These are phyloP conservation scores for Butyriboletus loyo DNA, from an alignment of 768 basidiomycete genomes.

Conservation along the genomic window DNA sequence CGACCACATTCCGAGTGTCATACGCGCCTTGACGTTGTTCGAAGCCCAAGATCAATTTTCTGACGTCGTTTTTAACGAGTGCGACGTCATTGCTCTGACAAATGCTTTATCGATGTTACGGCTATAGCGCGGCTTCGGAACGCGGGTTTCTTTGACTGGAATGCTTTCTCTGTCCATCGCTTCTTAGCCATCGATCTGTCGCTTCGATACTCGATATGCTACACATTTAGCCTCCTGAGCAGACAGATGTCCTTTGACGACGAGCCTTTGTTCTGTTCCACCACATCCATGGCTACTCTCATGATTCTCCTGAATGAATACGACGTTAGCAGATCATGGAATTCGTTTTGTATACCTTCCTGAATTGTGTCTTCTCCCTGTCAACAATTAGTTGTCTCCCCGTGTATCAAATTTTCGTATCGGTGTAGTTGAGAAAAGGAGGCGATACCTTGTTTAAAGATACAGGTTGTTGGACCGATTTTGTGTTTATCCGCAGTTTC, in stretches of 20 bases:
- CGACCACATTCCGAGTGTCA: slow-evolving; percentile 21
- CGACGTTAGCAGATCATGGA: not conserved
- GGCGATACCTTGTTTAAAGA: not conserved
- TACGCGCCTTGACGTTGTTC: slow-evolving; percentile 20
- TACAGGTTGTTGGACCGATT: not conserved
- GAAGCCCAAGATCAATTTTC: slow-evolving; percentile 9
- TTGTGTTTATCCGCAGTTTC: too few relatives aligned
- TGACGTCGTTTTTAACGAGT: slow-evolving; percentile 7
- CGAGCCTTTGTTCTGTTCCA: not conserved
- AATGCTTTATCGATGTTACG: slow-evolving; percentile 22
- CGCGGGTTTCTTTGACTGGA: not conserved
- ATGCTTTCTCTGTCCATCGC: not conserved
- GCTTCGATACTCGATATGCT: not conserved
- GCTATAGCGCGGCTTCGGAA: not conserved
- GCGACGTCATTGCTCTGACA: slow-evolving; percentile 15
- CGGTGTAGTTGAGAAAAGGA: not conserved
- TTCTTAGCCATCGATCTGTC: not conserved
- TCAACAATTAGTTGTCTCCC: not conserved
- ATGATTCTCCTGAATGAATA: not conserved
- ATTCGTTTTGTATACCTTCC: slow-evolving; percentile 7
- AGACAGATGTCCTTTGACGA: not conserved
- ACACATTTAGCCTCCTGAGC: not conserved
- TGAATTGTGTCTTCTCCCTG: not conserved
- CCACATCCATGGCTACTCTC: not conserved
- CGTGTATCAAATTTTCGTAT: not conserved